Conservation (phyloP, 768 basidiomycete species). For the Tulasnella sp. region DNA sequence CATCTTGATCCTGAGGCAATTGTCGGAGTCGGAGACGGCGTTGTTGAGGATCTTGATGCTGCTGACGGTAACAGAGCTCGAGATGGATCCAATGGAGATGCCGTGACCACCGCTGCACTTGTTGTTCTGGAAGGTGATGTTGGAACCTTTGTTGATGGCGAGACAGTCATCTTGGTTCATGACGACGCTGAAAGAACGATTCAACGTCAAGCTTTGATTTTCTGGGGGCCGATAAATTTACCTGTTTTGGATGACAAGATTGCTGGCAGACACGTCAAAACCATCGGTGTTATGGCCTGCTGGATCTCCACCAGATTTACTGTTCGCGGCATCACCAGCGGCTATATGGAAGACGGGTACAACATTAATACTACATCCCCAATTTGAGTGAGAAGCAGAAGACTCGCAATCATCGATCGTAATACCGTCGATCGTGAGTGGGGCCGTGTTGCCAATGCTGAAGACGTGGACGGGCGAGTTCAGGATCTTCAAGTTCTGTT, state of each 20-base stretch:
- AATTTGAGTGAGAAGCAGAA: not conserved
- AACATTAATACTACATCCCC: not conserved
- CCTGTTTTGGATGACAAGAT: constrained; percentile 17
- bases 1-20: constrained; percentile 41
- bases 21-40: constrained; percentile 38
- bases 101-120: constrained; percentile 51
- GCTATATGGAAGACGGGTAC: constrained; percentile 27
- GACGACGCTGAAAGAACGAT: constrained; percentile 12
- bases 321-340: constrained; percentile 40
- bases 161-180: constrained; percentile 47
- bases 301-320: constrained; percentile 36
- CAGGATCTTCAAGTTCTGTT: constrained; percentile 29
- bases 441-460: constrained; percentile 24
- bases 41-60: constrained; percentile 41
- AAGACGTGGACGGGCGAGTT: constrained; percentile 33
- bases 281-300: constrained; percentile 29
- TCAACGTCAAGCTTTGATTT: not conserved
- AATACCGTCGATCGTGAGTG: constrained; percentile 35
- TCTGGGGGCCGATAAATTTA: not conserved
- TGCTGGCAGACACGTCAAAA: constrained; percentile 20
- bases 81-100: constrained; percentile 51
- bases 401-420: constrained; percentile 47
- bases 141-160: constrained; percentile 35
- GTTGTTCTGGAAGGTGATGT: constrained; percentile 35
- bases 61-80: constrained; percentile 36